A percentile compares a stretch with the other conserved stretches of the same genome.
These are phyloP conservation scores for Lathyrus tuberosus DNA, from an alignment of 306 rosid genomes.

Conservation along the genomic window DNA sequence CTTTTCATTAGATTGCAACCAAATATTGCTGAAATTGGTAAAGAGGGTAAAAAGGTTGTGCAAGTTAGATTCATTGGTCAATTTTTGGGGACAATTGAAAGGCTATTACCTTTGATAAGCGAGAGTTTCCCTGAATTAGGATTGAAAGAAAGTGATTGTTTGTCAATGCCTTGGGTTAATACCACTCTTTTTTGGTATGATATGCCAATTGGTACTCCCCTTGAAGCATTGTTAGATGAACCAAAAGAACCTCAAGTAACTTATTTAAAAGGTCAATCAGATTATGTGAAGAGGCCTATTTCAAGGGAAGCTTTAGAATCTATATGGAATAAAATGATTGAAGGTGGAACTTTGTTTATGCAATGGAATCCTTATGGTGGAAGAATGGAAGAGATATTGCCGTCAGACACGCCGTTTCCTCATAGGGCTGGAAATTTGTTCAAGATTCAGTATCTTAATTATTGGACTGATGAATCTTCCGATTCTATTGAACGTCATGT, in stretches of 20 bases:
- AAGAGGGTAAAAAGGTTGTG: conserved; percentile 6
- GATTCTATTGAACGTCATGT: neutral
- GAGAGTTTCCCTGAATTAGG: conserved; percentile 55
- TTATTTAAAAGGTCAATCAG: conserved; percentile 29
- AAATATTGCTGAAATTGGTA: neutral
- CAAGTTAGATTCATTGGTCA: conserved; percentile 37
- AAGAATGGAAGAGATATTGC: conserved; percentile 27
- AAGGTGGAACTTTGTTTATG: conserved; percentile 9
- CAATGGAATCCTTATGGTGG: conserved; percentile 52
- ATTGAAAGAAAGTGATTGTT: conserved; percentile 43
- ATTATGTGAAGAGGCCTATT: conserved; percentile 41
- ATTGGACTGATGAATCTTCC: conserved; percentile 21
- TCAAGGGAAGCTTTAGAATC: conserved; percentile 8
- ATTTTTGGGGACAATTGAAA: conserved; percentile 42
- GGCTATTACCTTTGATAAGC: conserved; percentile 35
- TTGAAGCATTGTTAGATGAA: neutral
- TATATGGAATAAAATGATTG: conserved; percentile 30
- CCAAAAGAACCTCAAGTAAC: rapidly evolving
- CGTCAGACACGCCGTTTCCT: conserved; percentile 43
- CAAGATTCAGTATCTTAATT: neutral
- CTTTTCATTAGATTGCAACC: conserved; percentile 36
- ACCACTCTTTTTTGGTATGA: conserved; percentile 21
- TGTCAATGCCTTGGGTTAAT: conserved; percentile 51
- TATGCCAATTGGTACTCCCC: conserved; percentile 27
- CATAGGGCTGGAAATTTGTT: conserved; percentile 50